These are phyloP conservation scores for Solanum dulcamara DNA, from an alignment of 257 asterid species.

Conservation along the genomic window DNA sequence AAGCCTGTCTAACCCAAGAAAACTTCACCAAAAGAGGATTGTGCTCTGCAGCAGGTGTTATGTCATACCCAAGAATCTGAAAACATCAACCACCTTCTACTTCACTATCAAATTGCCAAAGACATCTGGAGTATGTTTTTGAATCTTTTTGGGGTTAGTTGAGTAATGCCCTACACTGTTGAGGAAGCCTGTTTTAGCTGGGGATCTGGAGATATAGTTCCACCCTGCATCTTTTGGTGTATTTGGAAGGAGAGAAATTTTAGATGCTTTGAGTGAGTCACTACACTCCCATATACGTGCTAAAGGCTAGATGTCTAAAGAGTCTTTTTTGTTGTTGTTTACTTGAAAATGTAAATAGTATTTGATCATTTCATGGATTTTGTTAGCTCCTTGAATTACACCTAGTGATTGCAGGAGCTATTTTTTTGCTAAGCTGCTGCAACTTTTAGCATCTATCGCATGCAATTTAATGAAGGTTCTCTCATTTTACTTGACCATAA, in stretches of 20 bases:
- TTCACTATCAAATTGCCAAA: background rate
- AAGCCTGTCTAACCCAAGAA: background rate
- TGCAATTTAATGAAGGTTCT: too few species aligned
- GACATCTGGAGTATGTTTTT: background rate
- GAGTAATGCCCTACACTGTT: background rate
- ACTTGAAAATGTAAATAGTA: background rate
- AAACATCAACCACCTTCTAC: background rate
- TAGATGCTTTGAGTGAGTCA: background rate
- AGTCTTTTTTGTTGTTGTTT: background rate
- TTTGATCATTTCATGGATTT: background rate
- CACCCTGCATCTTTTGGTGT: background rate
- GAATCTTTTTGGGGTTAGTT: background rate
- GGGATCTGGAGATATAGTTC: background rate
- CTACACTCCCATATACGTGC: background rate
- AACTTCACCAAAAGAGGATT: background rate
- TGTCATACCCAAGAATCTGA: background rate
- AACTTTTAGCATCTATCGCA: too few species aligned
- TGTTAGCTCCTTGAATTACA: background rate
- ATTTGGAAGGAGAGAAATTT: background rate
- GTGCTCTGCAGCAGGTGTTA: background rate
- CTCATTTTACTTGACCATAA: too few species aligned
- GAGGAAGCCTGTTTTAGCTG: background rate
- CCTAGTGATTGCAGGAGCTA: background rate
- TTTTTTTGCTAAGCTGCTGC: background rate
- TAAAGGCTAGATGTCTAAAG: background rate